Percentiles rank a stretch among this genome's conserved stretches.
Evolutionary conservation across 2,329 filamentous ascomycete genomes (phyloP).

Genomic region (Sporothrix humicola): DNA sequence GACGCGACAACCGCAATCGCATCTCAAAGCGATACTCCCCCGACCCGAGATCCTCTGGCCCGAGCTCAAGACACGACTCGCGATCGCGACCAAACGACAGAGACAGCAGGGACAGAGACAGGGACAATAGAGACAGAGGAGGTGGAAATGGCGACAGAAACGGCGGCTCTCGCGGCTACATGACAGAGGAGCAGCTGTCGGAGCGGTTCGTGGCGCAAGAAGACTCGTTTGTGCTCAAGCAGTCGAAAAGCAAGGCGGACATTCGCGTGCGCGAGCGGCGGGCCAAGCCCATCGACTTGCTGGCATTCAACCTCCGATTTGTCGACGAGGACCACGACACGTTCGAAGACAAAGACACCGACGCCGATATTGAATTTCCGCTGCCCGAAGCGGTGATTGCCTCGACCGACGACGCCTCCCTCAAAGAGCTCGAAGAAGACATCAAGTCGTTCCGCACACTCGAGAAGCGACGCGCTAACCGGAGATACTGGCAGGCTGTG

Average conservation of each 20-base stretch:
- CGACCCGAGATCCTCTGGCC: neutral
- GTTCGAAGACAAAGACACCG: conserved; percentile 82
- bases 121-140: conserved; percentile 37
- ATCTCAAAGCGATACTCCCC: conserved; percentile 52
- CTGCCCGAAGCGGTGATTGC: conserved; percentile 83
- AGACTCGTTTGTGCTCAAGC: conserved; percentile 92
- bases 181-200: conserved; percentile 78
- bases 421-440: conserved; percentile 79
- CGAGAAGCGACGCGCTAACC: conserved; percentile 77
- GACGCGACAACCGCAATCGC: conserved; percentile 60
- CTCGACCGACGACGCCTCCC: conserved; percentile 65
- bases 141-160: neutral
- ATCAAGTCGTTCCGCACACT: conserved; percentile 80
- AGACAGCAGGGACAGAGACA: conserved; percentile 33
- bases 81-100: neutral
- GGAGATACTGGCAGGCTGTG: conserved; percentile 92
- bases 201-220: conserved; percentile 89
- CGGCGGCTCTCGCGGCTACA: conserved; percentile 35
- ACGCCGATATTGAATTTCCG: conserved; percentile 74
- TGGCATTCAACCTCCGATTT: conserved; percentile 87
- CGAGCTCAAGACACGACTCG: neutral
- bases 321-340: conserved; percentile 84
- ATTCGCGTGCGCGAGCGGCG: conserved; percentile 91
- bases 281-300: conserved; percentile 90
- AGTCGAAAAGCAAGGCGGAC: conserved; percentile 97